phyloP scores from a whole-genome alignment of 179 eudicot species.

The Vitellaria paradoxa region DNA sequence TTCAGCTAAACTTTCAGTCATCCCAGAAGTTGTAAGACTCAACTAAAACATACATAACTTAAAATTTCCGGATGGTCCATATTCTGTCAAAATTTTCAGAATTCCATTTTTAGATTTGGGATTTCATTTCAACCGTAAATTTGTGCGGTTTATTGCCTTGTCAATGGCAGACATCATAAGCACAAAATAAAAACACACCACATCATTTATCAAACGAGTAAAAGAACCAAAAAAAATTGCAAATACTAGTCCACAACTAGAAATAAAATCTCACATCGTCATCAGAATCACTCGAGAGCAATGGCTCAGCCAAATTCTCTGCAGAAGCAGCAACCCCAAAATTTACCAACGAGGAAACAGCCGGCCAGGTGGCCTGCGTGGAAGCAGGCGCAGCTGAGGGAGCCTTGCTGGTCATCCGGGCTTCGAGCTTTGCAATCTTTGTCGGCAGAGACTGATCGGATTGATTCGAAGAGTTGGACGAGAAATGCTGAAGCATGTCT shows the following conservation, averaged over 20 bases:
- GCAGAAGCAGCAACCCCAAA: conserved; percentile 30
- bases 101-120: background rate
- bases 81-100: background rate
- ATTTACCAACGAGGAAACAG: conserved; percentile 36
- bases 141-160: background rate
- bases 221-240: background rate
- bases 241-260: background rate
- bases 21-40: background rate
- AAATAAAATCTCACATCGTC: conserved; percentile 66
- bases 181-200: conserved; percentile 1
- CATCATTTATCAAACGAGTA: background rate
- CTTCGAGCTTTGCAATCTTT: conserved; percentile 91
- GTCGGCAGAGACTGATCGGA: conserved; percentile 79
- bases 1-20: background rate
- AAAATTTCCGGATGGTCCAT: background rate
- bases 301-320: conserved; percentile 35
- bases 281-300: conserved; percentile 72
- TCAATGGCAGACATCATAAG: background rate
- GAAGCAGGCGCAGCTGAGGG: conserved; percentile 41
- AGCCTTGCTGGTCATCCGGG: conserved; percentile 88
- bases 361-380: conserved; percentile 38
- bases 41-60: background rate
- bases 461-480: conserved; percentile 87
- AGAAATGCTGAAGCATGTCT: conserved; percentile 69
- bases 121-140: background rate